Conservation (phyloP, 1,284 basidiomycete species). For the Pseudozyma tsukubaensis region DNA sequence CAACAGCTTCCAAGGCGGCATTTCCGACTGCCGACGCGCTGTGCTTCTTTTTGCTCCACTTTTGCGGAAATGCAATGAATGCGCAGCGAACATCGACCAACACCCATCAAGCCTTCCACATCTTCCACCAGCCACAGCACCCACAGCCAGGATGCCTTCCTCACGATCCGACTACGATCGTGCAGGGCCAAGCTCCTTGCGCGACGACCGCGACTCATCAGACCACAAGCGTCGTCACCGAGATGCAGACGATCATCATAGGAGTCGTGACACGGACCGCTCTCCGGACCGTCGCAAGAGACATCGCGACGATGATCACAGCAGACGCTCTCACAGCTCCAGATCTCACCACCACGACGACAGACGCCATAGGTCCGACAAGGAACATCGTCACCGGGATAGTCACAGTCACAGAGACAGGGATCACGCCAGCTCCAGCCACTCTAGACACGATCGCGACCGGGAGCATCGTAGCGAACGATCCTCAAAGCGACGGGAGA, state of each 20-base stretch:
- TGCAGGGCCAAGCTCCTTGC: constrained; percentile 24
- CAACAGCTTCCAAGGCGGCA: background rate
- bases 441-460: constrained; percentile 29
- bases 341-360: constrained; percentile 15
- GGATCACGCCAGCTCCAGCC: constrained; percentile 23
- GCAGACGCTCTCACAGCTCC: constrained; percentile 14
- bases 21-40: constrained; percentile 16
- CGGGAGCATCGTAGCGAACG: constrained; percentile 21
- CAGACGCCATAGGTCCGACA: constrained; percentile 19
- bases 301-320: constrained; percentile 24
- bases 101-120: background rate
- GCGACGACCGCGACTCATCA: constrained; percentile 15
- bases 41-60: constrained; percentile 7
- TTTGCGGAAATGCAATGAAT: background rate
- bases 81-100: background rate
- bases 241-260: constrained; percentile 22
- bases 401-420: constrained; percentile 9
- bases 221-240: constrained; percentile 26
- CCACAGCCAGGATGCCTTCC: constrained; percentile 17
- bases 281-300: constrained; percentile 34
- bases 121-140: background rate
- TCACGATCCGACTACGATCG: constrained; percentile 20
- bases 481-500: constrained; percentile 37
- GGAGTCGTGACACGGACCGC: constrained; percentile 14
- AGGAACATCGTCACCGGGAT: constrained; percentile 26